Conservation (phyloP, 139 green algal genomes). For the Asterochloris erici region DNA sequence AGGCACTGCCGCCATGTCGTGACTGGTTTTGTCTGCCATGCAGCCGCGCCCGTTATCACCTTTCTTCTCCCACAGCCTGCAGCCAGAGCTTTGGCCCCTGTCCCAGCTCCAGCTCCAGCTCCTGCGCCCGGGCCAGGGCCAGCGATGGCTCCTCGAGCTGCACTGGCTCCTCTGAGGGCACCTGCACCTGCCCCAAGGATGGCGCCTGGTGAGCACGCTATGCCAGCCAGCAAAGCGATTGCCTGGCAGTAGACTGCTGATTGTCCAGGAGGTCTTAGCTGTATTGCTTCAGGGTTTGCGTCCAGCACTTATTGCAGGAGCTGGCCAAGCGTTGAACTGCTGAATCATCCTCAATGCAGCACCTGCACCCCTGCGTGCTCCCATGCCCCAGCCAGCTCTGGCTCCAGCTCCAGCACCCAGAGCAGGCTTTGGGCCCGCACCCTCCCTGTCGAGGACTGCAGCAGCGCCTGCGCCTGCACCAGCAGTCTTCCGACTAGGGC, state of each 20-base stretch:
- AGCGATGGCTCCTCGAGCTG: neutral
- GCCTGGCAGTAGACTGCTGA: no score
- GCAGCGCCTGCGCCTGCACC: slow-evolving; percentile 1
- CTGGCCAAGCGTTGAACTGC: no score
- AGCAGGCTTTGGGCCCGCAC: neutral
- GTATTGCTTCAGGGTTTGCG: no score
- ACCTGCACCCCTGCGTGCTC: neutral
- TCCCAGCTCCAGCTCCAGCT: neutral
- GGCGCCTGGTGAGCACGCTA: neutral
- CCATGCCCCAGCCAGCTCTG: slow-evolving; percentile 4
- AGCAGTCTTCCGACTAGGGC: neutral
- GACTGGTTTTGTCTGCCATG: no score
- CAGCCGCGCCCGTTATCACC: no score
- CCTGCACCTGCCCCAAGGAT: slow-evolving; percentile 3
- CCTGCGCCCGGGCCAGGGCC: neutral
- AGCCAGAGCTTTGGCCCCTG: neutral
- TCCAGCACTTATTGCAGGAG: no score
- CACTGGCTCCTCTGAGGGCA: neutral
- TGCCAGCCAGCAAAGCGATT: no score
- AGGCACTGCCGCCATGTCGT: no score
- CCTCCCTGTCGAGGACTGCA: neutral
- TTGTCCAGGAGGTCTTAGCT: no score
- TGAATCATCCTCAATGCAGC: neutral
- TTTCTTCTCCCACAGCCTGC: neutral
- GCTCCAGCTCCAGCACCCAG: slow-evolving; percentile 4